A percentile compares a stretch with the other conserved stretches of the same genome.
These are phyloP conservation scores for Ophiostoma ips DNA, from an alignment of 2,329 filamentous ascomycete genomes.

Conservation along the genomic window DNA sequence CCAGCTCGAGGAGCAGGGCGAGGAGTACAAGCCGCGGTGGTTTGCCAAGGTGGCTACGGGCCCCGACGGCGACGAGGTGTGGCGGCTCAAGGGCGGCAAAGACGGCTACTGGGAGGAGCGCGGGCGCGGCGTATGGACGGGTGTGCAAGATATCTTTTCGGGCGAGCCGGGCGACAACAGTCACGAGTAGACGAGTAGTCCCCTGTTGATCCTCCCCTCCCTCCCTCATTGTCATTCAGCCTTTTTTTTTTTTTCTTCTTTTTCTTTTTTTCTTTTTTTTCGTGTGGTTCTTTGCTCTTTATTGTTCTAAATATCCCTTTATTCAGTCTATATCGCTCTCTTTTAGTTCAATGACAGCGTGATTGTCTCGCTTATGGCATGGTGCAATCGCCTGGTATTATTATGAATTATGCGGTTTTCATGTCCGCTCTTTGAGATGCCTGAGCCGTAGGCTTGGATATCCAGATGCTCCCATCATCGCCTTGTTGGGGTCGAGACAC, in stretches of 20 bases:
- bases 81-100: slow-evolving; percentile 65
- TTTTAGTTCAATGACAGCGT: not conserved
- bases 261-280: not conserved
- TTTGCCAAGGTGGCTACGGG: slow-evolving; percentile 58
- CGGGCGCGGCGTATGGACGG: slow-evolving; percentile 50
- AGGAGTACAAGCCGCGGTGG: slow-evolving; percentile 65
- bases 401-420: no score
- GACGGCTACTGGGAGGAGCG: slow-evolving; percentile 93
- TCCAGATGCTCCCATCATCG: not conserved
- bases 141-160: slow-evolving; percentile 36
- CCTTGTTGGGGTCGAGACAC: no score
- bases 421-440: no score
- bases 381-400: no score
- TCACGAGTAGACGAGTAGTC: no score
- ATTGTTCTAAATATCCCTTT: not conserved
- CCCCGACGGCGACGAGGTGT: slow-evolving; percentile 50
- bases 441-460: not conserved
- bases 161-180: slow-evolving; percentile 1
- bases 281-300: not conserved
- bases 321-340: not conserved
- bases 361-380: not conserved
- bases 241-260: not conserved
- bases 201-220: no score
- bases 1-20: slow-evolving; percentile 60
- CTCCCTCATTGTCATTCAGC: no score